Evolutionary conservation across 192 early-diverging fungal species (phyloP).

Genomic region (Entophlyctis helioformis): DNA sequence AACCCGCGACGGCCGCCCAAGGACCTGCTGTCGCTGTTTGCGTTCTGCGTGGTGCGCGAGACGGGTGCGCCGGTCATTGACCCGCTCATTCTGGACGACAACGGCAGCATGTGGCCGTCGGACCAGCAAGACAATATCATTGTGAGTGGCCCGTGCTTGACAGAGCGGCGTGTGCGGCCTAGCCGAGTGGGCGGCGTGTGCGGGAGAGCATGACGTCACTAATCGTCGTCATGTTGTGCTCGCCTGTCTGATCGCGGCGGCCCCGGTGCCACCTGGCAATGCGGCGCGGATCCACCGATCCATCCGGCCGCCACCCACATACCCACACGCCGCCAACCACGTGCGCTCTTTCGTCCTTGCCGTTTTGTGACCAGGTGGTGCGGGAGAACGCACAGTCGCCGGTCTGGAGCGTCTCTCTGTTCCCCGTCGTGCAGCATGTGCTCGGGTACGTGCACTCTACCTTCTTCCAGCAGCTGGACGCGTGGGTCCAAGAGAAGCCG

Average conservation of each 20-base stretch:
- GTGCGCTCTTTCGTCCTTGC: background rate
- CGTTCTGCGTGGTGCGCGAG: conserved; percentile 21
- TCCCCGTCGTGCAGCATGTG: conserved; percentile 47
- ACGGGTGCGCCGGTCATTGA: too few species aligned
- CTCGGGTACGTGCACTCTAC: conserved; percentile 39
- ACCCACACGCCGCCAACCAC: too few species aligned
- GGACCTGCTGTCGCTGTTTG: conserved; percentile 53
- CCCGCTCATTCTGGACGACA: conserved; percentile 61
- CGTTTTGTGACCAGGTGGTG: conserved; percentile 19
- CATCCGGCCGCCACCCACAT: too few species aligned
- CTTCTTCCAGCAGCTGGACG: conserved; percentile 52
- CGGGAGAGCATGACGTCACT: too few species aligned
- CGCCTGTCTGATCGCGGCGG: too few species aligned
- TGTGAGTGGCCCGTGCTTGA: conserved; percentile 20
- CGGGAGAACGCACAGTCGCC: conserved; percentile 32
- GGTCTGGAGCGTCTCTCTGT: conserved; percentile 56
- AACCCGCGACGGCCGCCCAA: conserved; percentile 49
- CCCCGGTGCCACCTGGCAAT: too few species aligned
- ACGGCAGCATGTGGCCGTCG: conserved; percentile 54
- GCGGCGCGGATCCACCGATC: too few species aligned
- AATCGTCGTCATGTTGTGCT: too few species aligned
- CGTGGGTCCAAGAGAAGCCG: conserved; percentile 29
- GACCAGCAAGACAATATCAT: conserved; percentile 71
- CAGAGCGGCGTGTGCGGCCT: too few species aligned
- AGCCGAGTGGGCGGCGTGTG: too few species aligned